These are phyloP conservation scores for Cucurbita argyrosperma DNA, from an alignment of 306 rosid species.

Conservation along the genomic window DNA sequence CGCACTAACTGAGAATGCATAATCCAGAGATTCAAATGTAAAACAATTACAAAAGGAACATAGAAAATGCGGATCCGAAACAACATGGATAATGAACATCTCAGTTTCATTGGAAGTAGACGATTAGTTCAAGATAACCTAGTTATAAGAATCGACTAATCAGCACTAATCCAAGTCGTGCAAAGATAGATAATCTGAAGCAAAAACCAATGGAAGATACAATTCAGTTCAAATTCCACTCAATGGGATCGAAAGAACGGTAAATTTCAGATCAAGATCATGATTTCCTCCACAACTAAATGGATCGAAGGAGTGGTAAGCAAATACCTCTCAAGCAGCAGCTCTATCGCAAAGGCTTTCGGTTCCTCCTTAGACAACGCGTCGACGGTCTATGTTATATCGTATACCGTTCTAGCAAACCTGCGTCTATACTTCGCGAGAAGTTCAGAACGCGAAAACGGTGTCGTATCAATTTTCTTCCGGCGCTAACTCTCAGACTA, in stretches of 20 bases:
- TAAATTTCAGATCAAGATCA: neutral
- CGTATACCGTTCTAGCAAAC: neutral
- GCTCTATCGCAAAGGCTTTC: neutral
- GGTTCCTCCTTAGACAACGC: neutral
- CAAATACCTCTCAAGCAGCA: neutral
- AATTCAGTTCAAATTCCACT: neutral
- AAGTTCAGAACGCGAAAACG: neutral
- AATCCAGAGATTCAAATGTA: neutral
- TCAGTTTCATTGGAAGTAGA: neutral
- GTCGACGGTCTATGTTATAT: neutral
- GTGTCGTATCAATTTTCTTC: neutral
- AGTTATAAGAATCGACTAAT: neutral
- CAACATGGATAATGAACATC: neutral
- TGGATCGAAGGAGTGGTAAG: neutral
- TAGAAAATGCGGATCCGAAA: neutral
- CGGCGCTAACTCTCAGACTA: no score
- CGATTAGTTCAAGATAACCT: neutral
- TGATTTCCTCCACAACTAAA: neutral
- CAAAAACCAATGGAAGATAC: neutral
- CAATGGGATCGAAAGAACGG: neutral
- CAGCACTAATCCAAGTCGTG: neutral
- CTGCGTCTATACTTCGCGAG: neutral
- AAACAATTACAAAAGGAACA: neutral
- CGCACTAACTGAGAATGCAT: neutral
- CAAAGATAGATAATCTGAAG: neutral